Base-by-base conservation (phyloP, 345 rosid genomes). In the Gossypium stocksii region DNA sequence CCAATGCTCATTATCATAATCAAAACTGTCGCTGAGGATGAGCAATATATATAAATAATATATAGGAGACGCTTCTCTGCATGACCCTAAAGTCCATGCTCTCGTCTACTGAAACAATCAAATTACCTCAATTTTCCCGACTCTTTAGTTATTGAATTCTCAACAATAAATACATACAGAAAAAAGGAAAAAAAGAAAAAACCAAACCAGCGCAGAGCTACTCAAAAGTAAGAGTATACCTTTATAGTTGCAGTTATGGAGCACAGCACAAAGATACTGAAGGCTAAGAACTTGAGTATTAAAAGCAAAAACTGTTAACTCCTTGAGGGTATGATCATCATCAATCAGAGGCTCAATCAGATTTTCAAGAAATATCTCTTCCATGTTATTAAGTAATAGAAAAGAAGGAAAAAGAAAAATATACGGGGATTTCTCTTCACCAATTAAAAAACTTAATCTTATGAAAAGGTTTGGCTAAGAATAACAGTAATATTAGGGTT, bases 261-360 rank as follows among this genome's bases (percentile, higher is more conserved):
- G 71, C 38, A 46, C 71, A 46, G 38, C 71, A 46, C 56, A 66
- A 46, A 66, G 38, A 46, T 66, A 46, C 38, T 7, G 38, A 46
- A 66, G 71, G 54, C 71, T 66, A n/a, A 19, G 15, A 13, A 46
- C 7, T 7, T 66, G 38, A 46, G 38, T 34, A 20, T 66, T 54
- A 14, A 48, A 20, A 22, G 54, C 71, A 22, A 46, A 54, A 66
- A 66, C 54, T 22, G 13, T 5, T 7, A 66, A 13, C n/a, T 46
- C 17, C 9, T 19, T 6, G 52, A 43, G 27, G 9, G 2, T 17
- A n/a, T 9, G 16, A 64, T 43, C 11, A 45, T 14, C 34, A 15
- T 61, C 44, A 15, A 61, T 29, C 19, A 15, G 19, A 61, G 19
- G 15, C 10, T 61, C 20, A 15, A 7, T 15, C 19, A 14, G 49